These are phyloP conservation scores for Plasmodium malariae DNA, from an alignment of 169 alveolate species.

Conservation along the genomic window DNA sequence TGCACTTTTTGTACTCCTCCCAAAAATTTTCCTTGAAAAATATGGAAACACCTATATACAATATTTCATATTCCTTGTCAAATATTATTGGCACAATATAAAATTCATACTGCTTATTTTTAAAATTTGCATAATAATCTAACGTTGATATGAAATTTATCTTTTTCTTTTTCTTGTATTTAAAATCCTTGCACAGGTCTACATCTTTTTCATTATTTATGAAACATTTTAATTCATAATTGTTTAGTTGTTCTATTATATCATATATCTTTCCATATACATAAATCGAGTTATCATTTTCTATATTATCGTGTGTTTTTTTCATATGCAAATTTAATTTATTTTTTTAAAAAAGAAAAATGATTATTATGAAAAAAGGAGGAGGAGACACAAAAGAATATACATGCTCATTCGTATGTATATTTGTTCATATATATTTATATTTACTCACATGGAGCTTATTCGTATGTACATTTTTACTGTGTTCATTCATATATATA, in stretches of 20 bases:
- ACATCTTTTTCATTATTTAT: conserved; percentile 70
- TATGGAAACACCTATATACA: conserved; percentile 62
- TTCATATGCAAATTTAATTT: conserved; percentile 23
- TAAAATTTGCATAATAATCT: conserved; percentile 54
- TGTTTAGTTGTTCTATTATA: conserved; percentile 42
- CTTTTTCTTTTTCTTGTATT: conserved; percentile 45
- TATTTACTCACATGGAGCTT: not conserved
- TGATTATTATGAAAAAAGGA: not conserved
- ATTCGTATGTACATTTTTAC: not conserved
- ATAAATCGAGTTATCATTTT: conserved; percentile 54
- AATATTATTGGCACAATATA: conserved; percentile 54
- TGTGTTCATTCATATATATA: not conserved
- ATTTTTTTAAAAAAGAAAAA: not conserved
- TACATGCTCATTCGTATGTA: not conserved
- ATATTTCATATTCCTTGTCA: conserved; percentile 52
- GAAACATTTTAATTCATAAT: conserved; percentile 44
- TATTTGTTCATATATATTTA: not conserved
- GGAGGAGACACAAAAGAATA: not conserved
- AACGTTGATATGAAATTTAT: conserved; percentile 18
- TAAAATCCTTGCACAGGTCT: conserved; percentile 58
- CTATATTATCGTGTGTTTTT: not conserved
- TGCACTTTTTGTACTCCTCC: conserved; percentile 32
- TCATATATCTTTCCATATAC: conserved; percentile 63
- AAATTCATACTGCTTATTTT: conserved; percentile 52
- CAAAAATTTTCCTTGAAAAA: conserved; percentile 45